Evolutionary conservation across 306 rosid genomes (phyloP), one percentile per base, ranked within the genome.

Genomic region (Inga laurina): DNA sequence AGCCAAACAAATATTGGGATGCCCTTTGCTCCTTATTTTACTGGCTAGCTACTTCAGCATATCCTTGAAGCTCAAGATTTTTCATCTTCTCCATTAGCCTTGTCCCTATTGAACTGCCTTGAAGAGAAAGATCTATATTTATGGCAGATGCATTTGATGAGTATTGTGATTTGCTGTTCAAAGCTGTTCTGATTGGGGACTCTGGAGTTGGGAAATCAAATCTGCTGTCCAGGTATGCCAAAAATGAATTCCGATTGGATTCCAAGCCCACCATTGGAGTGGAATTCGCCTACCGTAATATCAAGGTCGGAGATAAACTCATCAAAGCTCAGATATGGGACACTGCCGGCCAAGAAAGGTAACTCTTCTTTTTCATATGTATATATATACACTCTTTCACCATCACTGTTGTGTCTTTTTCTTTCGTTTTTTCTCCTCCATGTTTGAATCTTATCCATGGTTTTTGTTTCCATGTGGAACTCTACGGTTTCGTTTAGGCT

Each of bases 261-360:
- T 93, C 98, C 0, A 95, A 91, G 76, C 97, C 98, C 7, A 95
- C 98, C 21, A 93, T 95, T 8, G 98, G 98, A 7, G 98, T 95
- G 3, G 98, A 95, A 72, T 95, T 95, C 78, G 98, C 98, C 79
- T 95, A 95, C 91, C 64, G 97, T 79, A 93, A 93, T 75, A 87
- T 95, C 59, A 92, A 86, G 82, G 87, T 95, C 1, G 84, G 77
- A n/a, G 98, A 91, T 32, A 95, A 92, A 66, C 91, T 95, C 88
- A 86, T 95, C 98, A 95, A 95, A 79, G 95, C 97, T 22, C 98
- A 95, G 86, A 93, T 95, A 46, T 95, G 98, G 98, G 98, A 95
- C 88, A 95, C 98, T 74, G 98, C 98, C 1, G 98, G 98, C 85
- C 98, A 95, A 86, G 98, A 95, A 91, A 91, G 94, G 96, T 89